A percentile compares a stretch with the other conserved stretches of the same genome.
phyloP scores from a whole-genome alignment of 1,284 basidiomycete genomes.

The Fomitopsis palustris region DNA sequence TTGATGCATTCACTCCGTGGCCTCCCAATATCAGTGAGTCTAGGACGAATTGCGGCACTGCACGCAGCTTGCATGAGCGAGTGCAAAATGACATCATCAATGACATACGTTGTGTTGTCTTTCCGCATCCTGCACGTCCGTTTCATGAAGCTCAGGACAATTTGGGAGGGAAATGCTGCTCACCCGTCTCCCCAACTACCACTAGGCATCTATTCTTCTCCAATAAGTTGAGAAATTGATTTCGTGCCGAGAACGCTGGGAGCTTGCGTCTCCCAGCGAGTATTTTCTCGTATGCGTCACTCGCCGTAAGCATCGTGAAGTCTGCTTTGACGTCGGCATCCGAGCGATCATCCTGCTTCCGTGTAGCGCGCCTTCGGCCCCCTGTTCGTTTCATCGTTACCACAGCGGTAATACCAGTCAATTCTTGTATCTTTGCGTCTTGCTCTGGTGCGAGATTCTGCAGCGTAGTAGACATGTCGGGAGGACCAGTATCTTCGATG shows the following conservation, averaged over 20 bases:
- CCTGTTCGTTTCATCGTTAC: neutral
- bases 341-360: constrained; percentile 40
- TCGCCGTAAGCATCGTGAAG: constrained; percentile 46
- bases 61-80: constrained; percentile 19
- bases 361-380: constrained; percentile 8
- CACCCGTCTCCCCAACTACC: constrained; percentile 83
- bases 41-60: constrained; percentile 85
- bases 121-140: constrained; percentile 68
- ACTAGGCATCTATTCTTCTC: constrained; percentile 68
- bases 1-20: constrained; percentile 68
- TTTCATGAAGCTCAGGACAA: neutral
- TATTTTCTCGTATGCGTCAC: constrained; percentile 56
- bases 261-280: constrained; percentile 56
- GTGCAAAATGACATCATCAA: neutral
- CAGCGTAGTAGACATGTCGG: constrained; percentile 66
- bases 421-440: neutral
- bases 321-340: constrained; percentile 52
- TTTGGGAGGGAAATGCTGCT: neutral
- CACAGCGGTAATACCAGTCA: neutral
- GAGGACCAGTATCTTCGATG: constrained; percentile 68
- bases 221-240: constrained; percentile 62
- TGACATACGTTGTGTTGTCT: constrained; percentile 74
- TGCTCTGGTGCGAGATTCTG: constrained; percentile 52
- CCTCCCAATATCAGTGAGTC: constrained; percentile 74
- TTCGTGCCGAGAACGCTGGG: constrained; percentile 72